phyloP scores from a whole-genome alignment of 2,329 filamentous ascomycete genomes.

The Talaromyces sp. region DNA sequence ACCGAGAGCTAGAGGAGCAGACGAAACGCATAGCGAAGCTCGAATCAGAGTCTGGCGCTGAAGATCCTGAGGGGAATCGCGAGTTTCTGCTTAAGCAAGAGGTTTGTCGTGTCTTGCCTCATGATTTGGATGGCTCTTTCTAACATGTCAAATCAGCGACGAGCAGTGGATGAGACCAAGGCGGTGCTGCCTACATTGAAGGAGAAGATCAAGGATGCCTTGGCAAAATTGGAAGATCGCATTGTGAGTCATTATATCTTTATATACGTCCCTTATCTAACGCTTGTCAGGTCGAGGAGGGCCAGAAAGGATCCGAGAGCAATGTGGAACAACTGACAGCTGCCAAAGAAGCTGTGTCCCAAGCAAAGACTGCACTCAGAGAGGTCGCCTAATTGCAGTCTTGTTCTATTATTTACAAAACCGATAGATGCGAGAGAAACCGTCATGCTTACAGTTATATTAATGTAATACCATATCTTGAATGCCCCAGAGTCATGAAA shows the following conservation, averaged over 20 bases:
- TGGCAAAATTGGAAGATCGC: constrained; percentile 68
- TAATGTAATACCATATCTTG: constrained; percentile 2
- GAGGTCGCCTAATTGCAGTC: constrained; percentile 27
- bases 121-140: neutral
- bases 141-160: constrained; percentile 48
- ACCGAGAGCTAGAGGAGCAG: constrained; percentile 75
- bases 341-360: constrained; percentile 36
- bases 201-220: constrained; percentile 63
- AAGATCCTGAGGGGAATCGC: constrained; percentile 70
- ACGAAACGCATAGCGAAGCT: constrained; percentile 56
- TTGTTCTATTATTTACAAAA: neutral
- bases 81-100: constrained; percentile 80
- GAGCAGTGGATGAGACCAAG: constrained; percentile 81
- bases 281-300: constrained; percentile 29
- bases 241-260: constrained; percentile 53
- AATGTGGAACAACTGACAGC: constrained; percentile 37
- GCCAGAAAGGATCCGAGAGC: constrained; percentile 32
- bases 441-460: neutral
- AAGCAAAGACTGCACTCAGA: constrained; percentile 33
- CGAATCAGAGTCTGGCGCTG: constrained; percentile 45
- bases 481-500: neutral
- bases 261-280: constrained; percentile 2
- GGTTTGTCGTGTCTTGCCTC: constrained; percentile 51
- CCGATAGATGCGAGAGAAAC: neutral
- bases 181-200: constrained; percentile 70